Percentiles rank a stretch among this genome's conserved stretches.
phyloP scores from a whole-genome alignment of 1,284 basidiomycete species.

The Salmacisia buchloeana region DNA sequence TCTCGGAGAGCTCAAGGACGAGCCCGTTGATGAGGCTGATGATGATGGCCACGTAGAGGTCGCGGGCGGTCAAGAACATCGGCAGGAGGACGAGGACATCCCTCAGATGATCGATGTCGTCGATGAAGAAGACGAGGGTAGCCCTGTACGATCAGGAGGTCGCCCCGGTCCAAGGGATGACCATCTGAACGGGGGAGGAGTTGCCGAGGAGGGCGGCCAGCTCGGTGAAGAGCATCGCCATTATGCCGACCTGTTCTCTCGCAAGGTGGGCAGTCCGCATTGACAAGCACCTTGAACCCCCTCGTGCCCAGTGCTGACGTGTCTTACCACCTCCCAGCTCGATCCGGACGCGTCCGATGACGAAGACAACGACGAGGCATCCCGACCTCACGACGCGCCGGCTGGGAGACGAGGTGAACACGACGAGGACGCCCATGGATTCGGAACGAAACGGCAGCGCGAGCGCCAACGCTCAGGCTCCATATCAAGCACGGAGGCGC shows the following conservation, averaged over 20 bases:
- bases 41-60: background rate
- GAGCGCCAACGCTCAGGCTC: background rate
- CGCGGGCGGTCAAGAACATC: background rate
- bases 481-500: background rate
- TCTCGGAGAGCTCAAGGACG: background rate
- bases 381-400: background rate
- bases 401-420: background rate
- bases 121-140: background rate
- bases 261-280: background rate
- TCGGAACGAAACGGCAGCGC: background rate
- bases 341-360: constrained; percentile 3
- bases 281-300: background rate
- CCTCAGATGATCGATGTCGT: background rate
- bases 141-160: no score
- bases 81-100: background rate
- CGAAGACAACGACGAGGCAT: background rate
- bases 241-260: constrained; percentile 2
- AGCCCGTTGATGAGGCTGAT: background rate
- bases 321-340: background rate
- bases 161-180: no score
- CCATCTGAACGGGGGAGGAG: no score
- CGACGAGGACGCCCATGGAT: no score
- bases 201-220: no score
- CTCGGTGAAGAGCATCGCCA: background rate
- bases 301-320: background rate